phyloP scores from a whole-genome alignment of 1,284 basidiomycete species.

The Ceratobasidium sp. region DNA sequence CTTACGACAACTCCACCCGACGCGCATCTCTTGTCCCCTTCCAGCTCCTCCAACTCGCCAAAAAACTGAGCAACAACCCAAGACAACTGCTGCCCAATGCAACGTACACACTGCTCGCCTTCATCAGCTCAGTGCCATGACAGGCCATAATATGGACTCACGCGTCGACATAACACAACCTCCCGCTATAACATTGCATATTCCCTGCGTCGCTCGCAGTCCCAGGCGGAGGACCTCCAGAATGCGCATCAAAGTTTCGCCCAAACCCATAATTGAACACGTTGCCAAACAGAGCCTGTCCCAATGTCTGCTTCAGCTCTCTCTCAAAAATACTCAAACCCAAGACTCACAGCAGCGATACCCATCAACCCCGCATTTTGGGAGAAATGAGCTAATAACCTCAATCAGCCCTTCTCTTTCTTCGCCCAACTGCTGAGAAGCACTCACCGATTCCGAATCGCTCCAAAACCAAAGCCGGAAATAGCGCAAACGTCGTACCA shows the following conservation, averaged over 20 bases:
- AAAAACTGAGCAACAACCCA: slow-evolving; percentile 21
- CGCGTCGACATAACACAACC: slow-evolving; percentile 46
- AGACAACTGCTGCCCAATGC: slow-evolving; percentile 21
- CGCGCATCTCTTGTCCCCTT: slow-evolving; percentile 8
- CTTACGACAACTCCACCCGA: neutral
- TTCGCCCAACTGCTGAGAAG: neutral
- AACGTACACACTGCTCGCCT: slow-evolving; percentile 18
- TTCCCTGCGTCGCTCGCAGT: slow-evolving; percentile 11
- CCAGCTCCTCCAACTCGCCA: slow-evolving; percentile 41
- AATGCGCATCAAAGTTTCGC: slow-evolving; percentile 78
- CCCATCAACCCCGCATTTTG: slow-evolving; percentile 89
- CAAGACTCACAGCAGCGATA: slow-evolving; percentile 77
- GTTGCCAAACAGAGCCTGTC: slow-evolving; percentile 59
- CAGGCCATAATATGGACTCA: neutral
- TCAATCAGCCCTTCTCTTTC: neutral
- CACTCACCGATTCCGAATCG: slow-evolving; percentile 84
- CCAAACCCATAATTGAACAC: slow-evolving; percentile 88
- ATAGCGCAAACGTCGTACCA: slow-evolving; percentile 81
- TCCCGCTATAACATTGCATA: slow-evolving; percentile 46
- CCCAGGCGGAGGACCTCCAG: slow-evolving; percentile 49
- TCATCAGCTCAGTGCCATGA: neutral
- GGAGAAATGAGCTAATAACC: slow-evolving; percentile 63
- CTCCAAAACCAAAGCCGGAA: slow-evolving; percentile 81
- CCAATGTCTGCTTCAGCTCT: neutral
- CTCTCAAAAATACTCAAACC: neutral